Conservation (phyloP, 176 grass and related monocot species). For the Ensete ventricosum region DNA sequence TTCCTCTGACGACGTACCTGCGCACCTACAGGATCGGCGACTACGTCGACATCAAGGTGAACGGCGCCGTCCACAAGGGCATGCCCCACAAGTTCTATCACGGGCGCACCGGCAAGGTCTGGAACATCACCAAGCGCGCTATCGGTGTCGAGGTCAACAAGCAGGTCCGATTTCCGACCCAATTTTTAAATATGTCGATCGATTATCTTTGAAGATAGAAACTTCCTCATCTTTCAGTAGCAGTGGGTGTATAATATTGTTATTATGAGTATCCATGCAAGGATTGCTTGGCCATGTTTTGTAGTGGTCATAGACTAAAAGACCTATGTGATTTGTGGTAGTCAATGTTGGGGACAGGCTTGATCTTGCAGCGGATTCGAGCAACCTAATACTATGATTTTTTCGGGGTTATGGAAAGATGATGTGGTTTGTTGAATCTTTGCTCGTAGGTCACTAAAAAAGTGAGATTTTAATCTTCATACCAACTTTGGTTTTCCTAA, state of each 20-base stretch:
- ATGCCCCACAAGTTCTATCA: constrained; percentile 14
- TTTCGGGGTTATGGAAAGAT: too few species aligned
- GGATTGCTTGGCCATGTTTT: neutral
- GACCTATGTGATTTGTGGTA: neutral
- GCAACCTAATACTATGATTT: neutral
- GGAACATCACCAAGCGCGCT: constrained; percentile 13
- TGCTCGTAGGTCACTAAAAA: too few species aligned
- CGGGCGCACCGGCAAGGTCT: constrained; percentile 5
- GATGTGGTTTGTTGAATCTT: too few species aligned
- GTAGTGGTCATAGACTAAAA: neutral
- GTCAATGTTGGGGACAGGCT: neutral
- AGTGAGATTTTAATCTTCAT: too few species aligned
- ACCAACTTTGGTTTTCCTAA: too few species aligned
- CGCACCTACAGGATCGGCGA: constrained; percentile 8
- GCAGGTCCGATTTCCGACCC: neutral
- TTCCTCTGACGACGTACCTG: constrained; percentile 3
- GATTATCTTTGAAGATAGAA: too few species aligned
- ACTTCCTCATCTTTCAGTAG: too few species aligned
- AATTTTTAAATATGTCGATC: neutral
- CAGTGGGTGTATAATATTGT: neutral
- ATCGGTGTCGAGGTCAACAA: constrained; percentile 10
- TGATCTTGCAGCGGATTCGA: neutral
- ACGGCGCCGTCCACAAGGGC: constrained; percentile 10
- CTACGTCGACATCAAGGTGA: constrained; percentile 9
- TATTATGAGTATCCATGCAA: neutral